Percentiles rank a stretch among this genome's conserved stretches.
phyloP scores from a whole-genome alignment of 257 asterid genomes.

The Solanum okadae region DNA sequence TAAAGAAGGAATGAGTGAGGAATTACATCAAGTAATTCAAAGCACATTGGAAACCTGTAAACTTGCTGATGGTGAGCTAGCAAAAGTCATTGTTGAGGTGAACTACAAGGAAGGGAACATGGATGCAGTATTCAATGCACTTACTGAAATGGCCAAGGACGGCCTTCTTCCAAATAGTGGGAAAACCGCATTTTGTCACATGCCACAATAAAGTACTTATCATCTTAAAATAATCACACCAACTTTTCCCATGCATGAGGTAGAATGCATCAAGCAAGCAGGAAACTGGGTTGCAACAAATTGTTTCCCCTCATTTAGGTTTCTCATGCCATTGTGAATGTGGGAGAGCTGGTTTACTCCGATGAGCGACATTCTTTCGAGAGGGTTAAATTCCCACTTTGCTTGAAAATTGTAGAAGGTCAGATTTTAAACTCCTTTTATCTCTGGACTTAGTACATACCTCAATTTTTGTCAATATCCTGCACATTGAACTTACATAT shows the following conservation, averaged over 20 bases:
- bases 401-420: background rate
- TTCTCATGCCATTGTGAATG: background rate
- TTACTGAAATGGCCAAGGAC: slow-evolving; percentile 69
- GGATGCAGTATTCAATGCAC: slow-evolving; percentile 56
- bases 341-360: background rate
- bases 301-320: background rate
- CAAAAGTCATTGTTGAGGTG: slow-evolving; percentile 57
- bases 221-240: background rate
- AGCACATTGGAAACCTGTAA: slow-evolving; percentile 53
- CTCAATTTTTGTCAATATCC: background rate
- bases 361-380: background rate
- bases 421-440: background rate
- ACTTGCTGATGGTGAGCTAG: slow-evolving; percentile 55
- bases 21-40: slow-evolving; percentile 34
- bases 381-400: background rate
- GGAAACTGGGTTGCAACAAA: background rate
- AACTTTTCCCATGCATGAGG: background rate
- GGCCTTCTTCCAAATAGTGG: slow-evolving; percentile 77
- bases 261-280: background rate
- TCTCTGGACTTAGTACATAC: background rate
- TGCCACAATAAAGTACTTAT: background rate
- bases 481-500: background rate
- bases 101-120: slow-evolving; percentile 75
- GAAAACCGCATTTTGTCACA: slow-evolving; percentile 10
- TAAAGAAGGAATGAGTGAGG: slow-evolving; percentile 47